Conservation (phyloP, 2,329 filamentous ascomycete species). For the Byssothecium circinans region DNA sequence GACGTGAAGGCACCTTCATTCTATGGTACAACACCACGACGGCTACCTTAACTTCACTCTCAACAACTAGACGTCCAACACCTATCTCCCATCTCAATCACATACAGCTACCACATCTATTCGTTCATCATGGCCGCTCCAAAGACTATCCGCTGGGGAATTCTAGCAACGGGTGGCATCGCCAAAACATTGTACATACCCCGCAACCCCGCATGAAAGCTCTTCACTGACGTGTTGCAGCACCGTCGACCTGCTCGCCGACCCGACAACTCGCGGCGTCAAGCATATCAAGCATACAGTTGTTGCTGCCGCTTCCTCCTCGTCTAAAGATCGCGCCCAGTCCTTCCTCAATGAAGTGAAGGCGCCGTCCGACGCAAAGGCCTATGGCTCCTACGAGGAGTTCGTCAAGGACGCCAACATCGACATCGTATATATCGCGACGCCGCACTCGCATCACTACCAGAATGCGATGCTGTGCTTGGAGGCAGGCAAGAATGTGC, state of each 20-base stretch:
- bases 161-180: constrained; percentile 54
- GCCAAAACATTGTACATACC: constrained; percentile 47
- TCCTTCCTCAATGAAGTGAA: constrained; percentile 72
- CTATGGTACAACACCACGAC: background rate
- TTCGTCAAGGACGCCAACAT: constrained; percentile 77
- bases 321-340: constrained; percentile 67
- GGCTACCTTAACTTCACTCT: background rate
- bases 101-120: background rate
- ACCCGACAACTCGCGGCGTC: constrained; percentile 70
- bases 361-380: constrained; percentile 67
- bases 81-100: background rate
- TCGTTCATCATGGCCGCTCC: constrained; percentile 36
- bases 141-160: constrained; percentile 48
- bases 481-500: constrained; percentile 80
- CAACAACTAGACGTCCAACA: background rate
- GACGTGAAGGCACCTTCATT: background rate
- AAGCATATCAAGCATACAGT: constrained; percentile 75
- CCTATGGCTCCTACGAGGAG: constrained; percentile 81
- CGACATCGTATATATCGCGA: constrained; percentile 86
- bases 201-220: constrained; percentile 16
- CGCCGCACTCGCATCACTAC: constrained; percentile 90
- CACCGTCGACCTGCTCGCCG: constrained; percentile 74
- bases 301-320: constrained; percentile 78
- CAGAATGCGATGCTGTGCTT: constrained; percentile 86
- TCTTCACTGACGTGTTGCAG: constrained; percentile 17